Percentiles rank a stretch among this genome's conserved stretches.
These are phyloP conservation scores for Limonium bicolor DNA, from an alignment of 148 eudicot species.

Conservation along the genomic window DNA sequence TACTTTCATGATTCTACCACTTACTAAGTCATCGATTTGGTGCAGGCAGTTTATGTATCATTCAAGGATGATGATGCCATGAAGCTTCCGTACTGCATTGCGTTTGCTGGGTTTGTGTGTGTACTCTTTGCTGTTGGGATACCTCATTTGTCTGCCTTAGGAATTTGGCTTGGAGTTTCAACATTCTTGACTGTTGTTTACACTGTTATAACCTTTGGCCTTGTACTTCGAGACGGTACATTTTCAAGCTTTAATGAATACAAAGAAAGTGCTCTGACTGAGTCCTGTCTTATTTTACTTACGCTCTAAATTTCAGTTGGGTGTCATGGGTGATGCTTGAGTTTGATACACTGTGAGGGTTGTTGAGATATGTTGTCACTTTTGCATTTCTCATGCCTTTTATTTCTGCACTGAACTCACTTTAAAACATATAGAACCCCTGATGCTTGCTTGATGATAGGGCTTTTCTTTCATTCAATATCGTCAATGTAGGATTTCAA, in stretches of 20 bases:
- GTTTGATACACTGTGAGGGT: not conserved
- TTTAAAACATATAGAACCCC: no score
- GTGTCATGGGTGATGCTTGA: not conserved
- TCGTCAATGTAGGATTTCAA: no score
- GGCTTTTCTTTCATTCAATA: no score
- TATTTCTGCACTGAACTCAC: no score
- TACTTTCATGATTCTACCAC: not conserved
- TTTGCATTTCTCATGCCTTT: no score
- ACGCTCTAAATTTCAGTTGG: no score
- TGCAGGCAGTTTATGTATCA: slow-evolving; percentile 63
- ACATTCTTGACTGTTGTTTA: slow-evolving; percentile 67
- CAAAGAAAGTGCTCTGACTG: no score
- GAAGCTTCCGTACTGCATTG: slow-evolving; percentile 81
- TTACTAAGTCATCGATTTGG: not conserved
- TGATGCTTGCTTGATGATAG: no score
- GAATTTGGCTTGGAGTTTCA: slow-evolving; percentile 77
- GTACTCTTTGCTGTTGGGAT: slow-evolving; percentile 69
- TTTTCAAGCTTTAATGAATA: not conserved
- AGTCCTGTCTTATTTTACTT: not conserved
- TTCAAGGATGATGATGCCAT: slow-evolving; percentile 35
- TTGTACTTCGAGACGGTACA: slow-evolving; percentile 67
- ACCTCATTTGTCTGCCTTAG: slow-evolving; percentile 79
- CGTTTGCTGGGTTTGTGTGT: slow-evolving; percentile 60
- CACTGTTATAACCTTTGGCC: slow-evolving; percentile 48
- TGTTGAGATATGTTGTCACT: no score